These are phyloP conservation scores for Drosera spatulata DNA, from an alignment of 179 eudicot genomes.

Conservation along the genomic window DNA sequence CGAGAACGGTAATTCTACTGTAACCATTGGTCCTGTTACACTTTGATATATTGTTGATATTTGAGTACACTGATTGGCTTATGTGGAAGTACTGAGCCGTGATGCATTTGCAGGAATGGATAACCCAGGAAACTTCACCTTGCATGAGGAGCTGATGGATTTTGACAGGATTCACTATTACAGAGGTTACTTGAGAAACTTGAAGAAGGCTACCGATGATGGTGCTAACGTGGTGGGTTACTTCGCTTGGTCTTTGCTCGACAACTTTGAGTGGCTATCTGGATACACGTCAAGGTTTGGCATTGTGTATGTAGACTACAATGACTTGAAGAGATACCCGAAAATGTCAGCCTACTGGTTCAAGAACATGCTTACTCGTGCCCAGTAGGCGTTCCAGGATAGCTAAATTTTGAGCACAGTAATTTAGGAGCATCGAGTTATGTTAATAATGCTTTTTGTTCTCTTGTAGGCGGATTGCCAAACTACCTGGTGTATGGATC, in stretches of 20 bases:
- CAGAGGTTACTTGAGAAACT: conserved; percentile 36
- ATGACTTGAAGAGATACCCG: conserved; percentile 57
- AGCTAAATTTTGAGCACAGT: too few relatives aligned
- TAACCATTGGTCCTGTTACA: neutral
- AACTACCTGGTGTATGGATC: too few relatives aligned
- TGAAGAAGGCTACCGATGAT: conserved; percentile 56
- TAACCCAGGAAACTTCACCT: conserved; percentile 59
- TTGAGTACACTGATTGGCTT: too few relatives aligned
- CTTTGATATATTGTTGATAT: neutral
- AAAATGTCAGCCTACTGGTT: conserved; percentile 83
- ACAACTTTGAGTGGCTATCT: conserved; percentile 66
- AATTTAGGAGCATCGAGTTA: too few relatives aligned
- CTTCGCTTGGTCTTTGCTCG: conserved; percentile 79
- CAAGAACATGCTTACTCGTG: conserved; percentile 32
- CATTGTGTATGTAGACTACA: conserved; percentile 66
- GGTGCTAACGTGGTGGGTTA: conserved; percentile 72
- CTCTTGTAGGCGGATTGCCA: too few relatives aligned
- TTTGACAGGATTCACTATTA: conserved; percentile 53
- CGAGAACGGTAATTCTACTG: conserved; percentile 54
- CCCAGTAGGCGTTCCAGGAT: too few relatives aligned
- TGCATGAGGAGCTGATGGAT: conserved; percentile 41
- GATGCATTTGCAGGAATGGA: conserved; percentile 96
- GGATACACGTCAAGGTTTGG: conserved; percentile 81
- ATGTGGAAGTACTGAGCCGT: too few relatives aligned
- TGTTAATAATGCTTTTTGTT: too few relatives aligned